Base-by-base conservation (phyloP, 2,329 filamentous ascomycete species). In the Paraphaeosphaeria minitans region DNA sequence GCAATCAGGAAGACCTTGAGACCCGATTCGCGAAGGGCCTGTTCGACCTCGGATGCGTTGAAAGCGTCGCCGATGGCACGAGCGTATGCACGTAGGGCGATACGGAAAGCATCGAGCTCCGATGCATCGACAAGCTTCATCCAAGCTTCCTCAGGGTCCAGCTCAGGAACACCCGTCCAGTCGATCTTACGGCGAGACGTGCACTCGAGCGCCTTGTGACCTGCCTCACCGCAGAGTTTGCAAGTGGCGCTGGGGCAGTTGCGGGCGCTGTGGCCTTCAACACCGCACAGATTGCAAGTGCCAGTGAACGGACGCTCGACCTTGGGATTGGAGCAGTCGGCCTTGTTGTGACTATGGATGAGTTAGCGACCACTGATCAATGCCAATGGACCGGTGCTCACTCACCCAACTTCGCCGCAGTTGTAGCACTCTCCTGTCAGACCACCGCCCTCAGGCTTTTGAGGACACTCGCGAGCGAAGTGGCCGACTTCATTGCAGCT, bases 241-340 rank as follows among this genome's bases (percentile, higher is more conserved):
- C 84, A 86, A 53, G 60, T 66, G 78, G 87, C 79, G 7, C 84
- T 85, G 1, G 88, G 88, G 63, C 90, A 93, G 53, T 89, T 86
- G 21, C 83, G 82, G 53, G 83, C 78, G 66, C 85, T 78, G 62
- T 88, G 85, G 21, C 85, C 85, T 35, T 79, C 71, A 58, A 82
- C 66, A 16, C 80, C 76, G 64, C 85, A 87, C 73, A 84, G 79
- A 61, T 84, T 84, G 77, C 89, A 92, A 10, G 78, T 83, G 3
- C 87, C 85, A 49, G 79, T 80, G 70, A 85, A 85, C 13, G 77
- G 70, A 53, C 79, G 79, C 57, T 81, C 78, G 53, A 85, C 82
- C 27, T 76, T 77, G 16, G 83, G 81, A 56, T 88, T 86, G 19
- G 84, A 66, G 67, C 87, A 89, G 8, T 89, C 87, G 1, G 81